Evolutionary conservation across 164 flowering plant species (phyloP), one percentile per base, ranked within the genome.

Genomic region (Vitis riparia): DNA sequence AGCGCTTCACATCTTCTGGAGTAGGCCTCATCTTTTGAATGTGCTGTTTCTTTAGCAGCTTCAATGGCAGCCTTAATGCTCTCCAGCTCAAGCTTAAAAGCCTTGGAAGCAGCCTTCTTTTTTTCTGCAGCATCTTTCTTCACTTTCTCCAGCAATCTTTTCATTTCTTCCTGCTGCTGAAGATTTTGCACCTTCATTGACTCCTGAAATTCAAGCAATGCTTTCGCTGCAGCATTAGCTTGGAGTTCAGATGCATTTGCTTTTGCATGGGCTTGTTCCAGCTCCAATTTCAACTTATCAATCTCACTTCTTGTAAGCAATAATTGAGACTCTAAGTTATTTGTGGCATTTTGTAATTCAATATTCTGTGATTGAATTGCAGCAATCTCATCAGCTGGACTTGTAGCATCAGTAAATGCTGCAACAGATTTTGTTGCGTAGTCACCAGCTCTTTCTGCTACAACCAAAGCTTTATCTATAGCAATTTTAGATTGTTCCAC

Each of bases 51-150:
- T 78, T 83, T 85, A 23, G 82, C 86, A 77, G 87, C 84, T 73
- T 79, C 85, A 74, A 83, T 67, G 19, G 82, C 78, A 62, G 84
- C 75, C 77, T 53, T 83, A 44, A 87, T 78, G 56, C 77, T 67
- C 52, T 85, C 87, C 71, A 85, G 61, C 62, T 85, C 91, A 72
- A 69, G 76, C 77, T 82, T 83, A 70, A 87, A 83, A 55, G 81
- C 83, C 78, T 79, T 77, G 37, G 77, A 70, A 55, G 67, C 72
- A 51, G 75, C 71, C 67, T 74, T 79, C 74, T 71, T 83, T 71
- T 74, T 83, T 17, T 77, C 84, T 29, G 75, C 60, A 8, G 78
- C 78, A 62, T 87, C 91, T 75, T 82, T 79, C 81, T 83, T 87
- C 75, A 87, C 67, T 75, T 85, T 87, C 71, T 87, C 87, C 56